A percentile compares a stretch with the other conserved stretches of the same genome.
These are phyloP conservation scores for Moniliophthora roreri DNA, from an alignment of 1,284 basidiomycete species.

Conservation along the genomic window DNA sequence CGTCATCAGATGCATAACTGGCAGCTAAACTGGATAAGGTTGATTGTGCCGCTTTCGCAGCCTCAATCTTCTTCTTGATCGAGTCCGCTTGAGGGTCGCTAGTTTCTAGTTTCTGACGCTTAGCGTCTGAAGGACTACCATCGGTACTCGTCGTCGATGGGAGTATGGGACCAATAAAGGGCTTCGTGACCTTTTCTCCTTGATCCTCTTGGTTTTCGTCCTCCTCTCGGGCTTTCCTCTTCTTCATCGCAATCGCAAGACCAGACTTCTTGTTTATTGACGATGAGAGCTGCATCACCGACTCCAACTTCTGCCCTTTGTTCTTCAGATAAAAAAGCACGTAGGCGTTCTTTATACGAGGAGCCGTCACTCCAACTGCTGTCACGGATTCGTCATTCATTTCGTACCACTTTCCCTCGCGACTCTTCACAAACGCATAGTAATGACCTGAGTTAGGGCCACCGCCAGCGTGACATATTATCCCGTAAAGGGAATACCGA, in stretches of 20 bases:
- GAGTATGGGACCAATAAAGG: constrained; percentile 66
- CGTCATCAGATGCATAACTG: constrained; percentile 56
- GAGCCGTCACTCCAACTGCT: constrained; percentile 40
- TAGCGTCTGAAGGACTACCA: constrained; percentile 20
- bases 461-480: constrained; percentile 91
- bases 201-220: constrained; percentile 48
- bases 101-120: constrained; percentile 25
- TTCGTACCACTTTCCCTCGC: constrained; percentile 79
- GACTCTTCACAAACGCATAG: constrained; percentile 81
- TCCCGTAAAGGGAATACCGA: constrained; percentile 86
- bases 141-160: constrained; percentile 40
- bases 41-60: constrained; percentile 38
- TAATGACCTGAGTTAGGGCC: constrained; percentile 98
- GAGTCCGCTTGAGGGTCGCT: constrained; percentile 60
- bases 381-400: constrained; percentile 92
- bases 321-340: constrained; percentile 90
- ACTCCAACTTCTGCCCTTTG: constrained; percentile 69
- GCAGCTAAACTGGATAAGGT: constrained; percentile 31
- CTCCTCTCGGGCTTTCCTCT: constrained; percentile 48
- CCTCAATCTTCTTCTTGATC: constrained; percentile 65
- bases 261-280: constrained; percentile 32
- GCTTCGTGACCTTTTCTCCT: constrained; percentile 44
- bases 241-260: constrained; percentile 61
- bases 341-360: constrained; percentile 83
- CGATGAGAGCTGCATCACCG: constrained; percentile 43